phyloP scores from a whole-genome alignment of 768 basidiomycete genomes.

The Boletus fagicola region DNA sequence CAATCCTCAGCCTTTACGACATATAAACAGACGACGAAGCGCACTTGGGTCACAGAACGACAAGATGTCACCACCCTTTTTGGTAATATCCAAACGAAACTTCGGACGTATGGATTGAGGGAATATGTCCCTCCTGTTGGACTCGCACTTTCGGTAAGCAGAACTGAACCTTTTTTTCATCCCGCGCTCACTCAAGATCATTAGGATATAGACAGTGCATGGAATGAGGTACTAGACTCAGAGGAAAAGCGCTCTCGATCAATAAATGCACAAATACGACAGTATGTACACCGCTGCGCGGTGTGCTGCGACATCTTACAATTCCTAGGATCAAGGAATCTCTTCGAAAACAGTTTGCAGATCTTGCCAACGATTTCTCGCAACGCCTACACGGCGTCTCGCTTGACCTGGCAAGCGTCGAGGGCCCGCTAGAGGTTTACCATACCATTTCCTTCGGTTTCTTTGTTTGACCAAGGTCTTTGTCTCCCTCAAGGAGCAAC shows the following conservation, averaged over 20 bases:
- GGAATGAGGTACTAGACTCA: conserved; percentile 67
- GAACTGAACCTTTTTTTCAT: neutral
- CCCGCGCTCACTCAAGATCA: conserved; percentile 10
- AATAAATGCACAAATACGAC: conserved; percentile 87
- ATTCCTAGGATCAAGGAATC: conserved; percentile 71
- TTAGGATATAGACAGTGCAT: conserved; percentile 72
- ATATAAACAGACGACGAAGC: conserved; percentile 85
- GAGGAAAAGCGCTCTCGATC: conserved; percentile 76
- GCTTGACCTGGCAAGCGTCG: conserved; percentile 67
- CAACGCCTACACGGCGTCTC: conserved; percentile 63
- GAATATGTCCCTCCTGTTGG: conserved; percentile 81
- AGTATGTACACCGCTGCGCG: conserved; percentile 50
- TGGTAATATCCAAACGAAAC: conserved; percentile 90
- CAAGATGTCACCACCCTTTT: conserved; percentile 87
- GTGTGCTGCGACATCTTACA: neutral
- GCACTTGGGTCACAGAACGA: conserved; percentile 85
- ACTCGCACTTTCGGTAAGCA: conserved; percentile 54
- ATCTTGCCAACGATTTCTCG: conserved; percentile 75
- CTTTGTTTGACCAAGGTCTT: conserved; percentile 7
- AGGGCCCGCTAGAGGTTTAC: conserved; percentile 71
- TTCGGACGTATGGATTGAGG: conserved; percentile 83
- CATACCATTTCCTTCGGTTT: conserved; percentile 2
- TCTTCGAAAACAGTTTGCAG: conserved; percentile 74
- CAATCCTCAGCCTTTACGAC: conserved; percentile 68
- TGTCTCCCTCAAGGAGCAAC: conserved; percentile 58